Evolutionary conservation across 2,329 filamentous ascomycete species (phyloP).

Genomic region (Fusarium secorum): DNA sequence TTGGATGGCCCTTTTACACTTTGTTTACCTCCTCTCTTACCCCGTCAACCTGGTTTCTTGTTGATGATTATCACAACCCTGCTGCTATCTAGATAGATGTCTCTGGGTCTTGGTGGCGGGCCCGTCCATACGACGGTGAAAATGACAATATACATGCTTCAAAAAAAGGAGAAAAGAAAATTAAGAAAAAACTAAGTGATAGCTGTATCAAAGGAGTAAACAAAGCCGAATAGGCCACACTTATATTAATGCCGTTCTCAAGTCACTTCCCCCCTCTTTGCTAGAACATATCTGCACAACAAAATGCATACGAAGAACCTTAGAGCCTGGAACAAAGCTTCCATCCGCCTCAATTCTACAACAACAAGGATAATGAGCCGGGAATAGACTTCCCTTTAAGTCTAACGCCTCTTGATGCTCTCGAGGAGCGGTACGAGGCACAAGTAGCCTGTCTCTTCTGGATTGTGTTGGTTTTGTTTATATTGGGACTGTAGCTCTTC

Average conservation of each 20-base stretch:
- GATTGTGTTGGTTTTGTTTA: neutral
- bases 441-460: fast-evolving
- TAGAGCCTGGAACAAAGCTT: fast-evolving
- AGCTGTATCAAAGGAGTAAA: neutral
- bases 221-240: fast-evolving
- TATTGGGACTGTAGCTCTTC: neutral
- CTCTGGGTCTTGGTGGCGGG: neutral
- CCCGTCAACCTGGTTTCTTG: too few relatives aligned
- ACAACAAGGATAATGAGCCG: neutral
- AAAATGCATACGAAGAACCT: neutral
- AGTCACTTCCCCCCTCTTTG: neutral
- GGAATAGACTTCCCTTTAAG: neutral
- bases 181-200: too few relatives aligned
- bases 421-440: too few relatives aligned
- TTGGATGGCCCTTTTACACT: too few relatives aligned
- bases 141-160: neutral
- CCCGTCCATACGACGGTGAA: fast-evolving
- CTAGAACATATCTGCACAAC: neutral
- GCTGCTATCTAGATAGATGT: neutral
- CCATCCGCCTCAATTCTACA: neutral
- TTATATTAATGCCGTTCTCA: too few relatives aligned
- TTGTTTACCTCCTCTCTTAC: too few relatives aligned
- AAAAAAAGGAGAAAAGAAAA: too few relatives aligned
- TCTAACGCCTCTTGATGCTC: neutral
- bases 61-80: too few relatives aligned